Evolutionary conservation across 345 rosid species (phyloP), one percentile per base, ranked within the genome.

Genomic region (Clausena lansium): DNA sequence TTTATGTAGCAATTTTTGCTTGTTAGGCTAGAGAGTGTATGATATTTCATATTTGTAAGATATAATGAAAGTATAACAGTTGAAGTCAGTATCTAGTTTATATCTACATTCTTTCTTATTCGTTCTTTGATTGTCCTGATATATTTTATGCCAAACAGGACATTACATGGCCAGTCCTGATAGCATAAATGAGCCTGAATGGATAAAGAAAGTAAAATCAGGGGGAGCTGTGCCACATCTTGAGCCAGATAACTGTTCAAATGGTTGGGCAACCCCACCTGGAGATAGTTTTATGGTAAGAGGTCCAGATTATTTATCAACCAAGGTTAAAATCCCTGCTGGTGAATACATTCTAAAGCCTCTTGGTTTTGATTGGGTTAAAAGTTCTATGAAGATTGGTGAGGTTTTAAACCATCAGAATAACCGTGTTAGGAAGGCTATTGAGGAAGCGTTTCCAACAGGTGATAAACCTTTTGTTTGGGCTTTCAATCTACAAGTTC

Each of bases 401-500:
- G 97, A 89, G 67, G 71, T 92, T 78, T 81, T 96, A 25, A 88
- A 74, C 68, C 67, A 89, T 75, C 91, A 83, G 24, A 90, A 75
- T 79, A 86, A 77, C 83, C 83, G 94, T 64, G 88, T 96, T 76
- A 89, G 89, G 85, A 91, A 86, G 81, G 86, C 74, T 58, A 83
- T 93, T 69, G 89, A 90, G 27, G 76, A 79, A n/a, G 86, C 83
- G 79, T 92, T 87, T 80, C 89, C 89, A 15, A 72, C 76, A 2
- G 77, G 84, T 70, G 91, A 84, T 41, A 92, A 89, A 86, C 98
- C 99, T 67, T 93, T 93, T 75, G 78, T 95, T 35, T 95, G 98
- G 99, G 99, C 99, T 27, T 93, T 95, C 80, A 95, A 93, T 84
- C 85, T 95, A 66, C 99, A 92, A 79, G 86, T 93, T 50, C 99